These are phyloP conservation scores for Pythium coloratum DNA, from an alignment of 352 stramenopile species.

Conservation along the genomic window DNA sequence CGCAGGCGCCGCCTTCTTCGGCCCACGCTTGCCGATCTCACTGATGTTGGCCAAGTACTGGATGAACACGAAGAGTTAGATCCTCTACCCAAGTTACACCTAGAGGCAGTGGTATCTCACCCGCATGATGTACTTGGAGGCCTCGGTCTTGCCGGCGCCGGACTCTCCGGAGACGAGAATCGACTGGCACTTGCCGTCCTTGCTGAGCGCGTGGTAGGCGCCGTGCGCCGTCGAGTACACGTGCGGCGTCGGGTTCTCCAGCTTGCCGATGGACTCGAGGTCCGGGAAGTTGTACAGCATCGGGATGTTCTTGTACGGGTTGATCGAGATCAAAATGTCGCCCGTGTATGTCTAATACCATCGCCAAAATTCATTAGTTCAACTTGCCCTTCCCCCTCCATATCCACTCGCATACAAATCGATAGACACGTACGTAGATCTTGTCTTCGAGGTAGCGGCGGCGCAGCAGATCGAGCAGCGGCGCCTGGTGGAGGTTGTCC, in stretches of 20 bases:
- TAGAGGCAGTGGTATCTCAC: constrained; percentile 28
- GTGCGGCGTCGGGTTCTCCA: constrained; percentile 85
- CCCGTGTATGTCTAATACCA: constrained; percentile 86
- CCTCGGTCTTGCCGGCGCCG: constrained; percentile 87
- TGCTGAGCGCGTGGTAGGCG: constrained; percentile 79
- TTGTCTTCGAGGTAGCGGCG: constrained; percentile 88
- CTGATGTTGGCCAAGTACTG: constrained; percentile 89
- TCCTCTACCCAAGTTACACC: not conserved
- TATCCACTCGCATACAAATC: not conserved
- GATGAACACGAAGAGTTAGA: not conserved
- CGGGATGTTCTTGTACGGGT: constrained; percentile 95
- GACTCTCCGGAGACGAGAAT: constrained; percentile 87
- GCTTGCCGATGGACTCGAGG: constrained; percentile 83
- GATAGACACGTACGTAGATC: constrained; percentile 78
- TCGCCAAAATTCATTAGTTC: constrained; percentile 2
- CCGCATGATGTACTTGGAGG: constrained; percentile 92
- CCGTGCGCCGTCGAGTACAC: constrained; percentile 85
- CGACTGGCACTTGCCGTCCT: constrained; percentile 82
- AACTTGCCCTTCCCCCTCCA: not conserved
- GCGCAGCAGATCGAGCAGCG: constrained; percentile 87
- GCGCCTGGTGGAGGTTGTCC: constrained; percentile 92
- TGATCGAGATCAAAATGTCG: constrained; percentile 96
- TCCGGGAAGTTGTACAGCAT: constrained; percentile 92
- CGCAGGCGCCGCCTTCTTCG: constrained; percentile 61
- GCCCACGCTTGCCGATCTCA: constrained; percentile 80